A percentile compares a stretch with the other conserved stretches of the same genome.
Evolutionary conservation across 176 grass and related monocot species (phyloP).

Genomic region (Triticum urartu): DNA sequence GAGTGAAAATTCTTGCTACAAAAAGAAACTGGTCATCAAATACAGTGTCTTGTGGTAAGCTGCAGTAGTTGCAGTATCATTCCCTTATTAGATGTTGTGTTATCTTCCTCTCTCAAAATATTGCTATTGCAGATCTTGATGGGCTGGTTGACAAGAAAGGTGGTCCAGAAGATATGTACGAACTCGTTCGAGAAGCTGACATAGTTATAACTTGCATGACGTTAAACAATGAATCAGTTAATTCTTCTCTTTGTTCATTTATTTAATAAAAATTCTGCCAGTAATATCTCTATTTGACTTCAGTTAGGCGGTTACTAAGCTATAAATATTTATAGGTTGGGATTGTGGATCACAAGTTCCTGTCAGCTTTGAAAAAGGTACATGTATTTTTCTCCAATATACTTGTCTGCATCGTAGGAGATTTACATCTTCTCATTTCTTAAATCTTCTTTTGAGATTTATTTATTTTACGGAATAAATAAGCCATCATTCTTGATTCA

Average conservation of each 20-base stretch:
- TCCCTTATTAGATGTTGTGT: not conserved
- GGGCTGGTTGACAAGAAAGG: conserved; percentile 82
- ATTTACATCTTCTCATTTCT: not conserved
- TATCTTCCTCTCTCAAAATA: conserved; percentile 25
- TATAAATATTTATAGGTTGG: conserved; percentile 62
- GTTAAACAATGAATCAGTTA: conserved; percentile 74
- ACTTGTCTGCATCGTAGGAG: not conserved
- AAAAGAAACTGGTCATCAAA: conserved; percentile 82
- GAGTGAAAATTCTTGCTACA: conserved; percentile 84
- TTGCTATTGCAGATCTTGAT: conserved; percentile 50
- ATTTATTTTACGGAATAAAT: not conserved
- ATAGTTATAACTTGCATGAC: conserved; percentile 81
- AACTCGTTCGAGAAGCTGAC: conserved; percentile 78
- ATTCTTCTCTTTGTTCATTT: conserved; percentile 17
- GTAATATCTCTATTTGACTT: not conserved
- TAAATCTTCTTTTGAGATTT: not conserved
- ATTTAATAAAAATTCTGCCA: not conserved
- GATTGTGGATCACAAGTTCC: conserved; percentile 71
- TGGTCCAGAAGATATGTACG: conserved; percentile 54
- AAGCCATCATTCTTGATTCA: not conserved
- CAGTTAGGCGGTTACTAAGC: not conserved
- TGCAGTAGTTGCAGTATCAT: not conserved
- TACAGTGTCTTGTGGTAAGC: conserved; percentile 50
- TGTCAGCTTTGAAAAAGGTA: conserved; percentile 90
- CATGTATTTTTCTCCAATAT: conserved; percentile 16